These are phyloP conservation scores for Penicillium samsonianum DNA, from an alignment of 495 filamentous ascomycete genomes.

Conservation along the genomic window DNA sequence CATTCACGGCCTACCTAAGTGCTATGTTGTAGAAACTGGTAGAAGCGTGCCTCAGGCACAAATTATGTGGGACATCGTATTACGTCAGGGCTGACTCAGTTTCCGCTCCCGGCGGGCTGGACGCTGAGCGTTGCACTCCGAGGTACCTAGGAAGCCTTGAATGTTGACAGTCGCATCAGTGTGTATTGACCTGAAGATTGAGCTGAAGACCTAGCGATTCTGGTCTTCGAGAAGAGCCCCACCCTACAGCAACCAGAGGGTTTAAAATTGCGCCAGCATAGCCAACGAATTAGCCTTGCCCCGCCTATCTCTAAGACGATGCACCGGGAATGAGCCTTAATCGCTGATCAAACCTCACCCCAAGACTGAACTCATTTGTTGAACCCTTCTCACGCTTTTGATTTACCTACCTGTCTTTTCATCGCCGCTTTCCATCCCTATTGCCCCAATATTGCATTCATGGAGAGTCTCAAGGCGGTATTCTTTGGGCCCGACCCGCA, in stretches of 20 bases:
- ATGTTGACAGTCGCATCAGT: background rate
- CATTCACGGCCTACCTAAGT: slow-evolving; percentile 4
- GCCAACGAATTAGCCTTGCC: slow-evolving; percentile 4
- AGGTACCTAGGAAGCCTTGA: background rate
- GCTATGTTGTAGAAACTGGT: slow-evolving; percentile 19
- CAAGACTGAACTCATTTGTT: background rate
- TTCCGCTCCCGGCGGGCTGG: slow-evolving; percentile 11
- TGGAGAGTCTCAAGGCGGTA: slow-evolving; percentile 84
- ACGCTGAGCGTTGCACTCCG: background rate
- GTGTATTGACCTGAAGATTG: background rate
- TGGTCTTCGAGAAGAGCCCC: background rate
- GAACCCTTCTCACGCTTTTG: slow-evolving; percentile 2
- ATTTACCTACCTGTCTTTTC: slow-evolving; percentile 1
- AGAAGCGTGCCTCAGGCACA: slow-evolving; percentile 19
- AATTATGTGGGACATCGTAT: slow-evolving; percentile 10
- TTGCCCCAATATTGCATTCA: slow-evolving; percentile 38
- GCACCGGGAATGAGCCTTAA: slow-evolving; percentile 11
- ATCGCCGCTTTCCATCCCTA: background rate
- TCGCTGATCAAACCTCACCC: slow-evolving; percentile 2
- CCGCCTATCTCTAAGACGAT: slow-evolving; percentile 16
- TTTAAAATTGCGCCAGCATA: background rate
- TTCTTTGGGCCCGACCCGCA: slow-evolving; percentile 93
- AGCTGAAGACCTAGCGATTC: background rate
- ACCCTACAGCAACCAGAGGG: background rate
- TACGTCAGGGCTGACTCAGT: slow-evolving; percentile 23